These are phyloP conservation scores for Penicillium corylophilum DNA, from an alignment of 2,329 filamentous ascomycete species.

Conservation along the genomic window DNA sequence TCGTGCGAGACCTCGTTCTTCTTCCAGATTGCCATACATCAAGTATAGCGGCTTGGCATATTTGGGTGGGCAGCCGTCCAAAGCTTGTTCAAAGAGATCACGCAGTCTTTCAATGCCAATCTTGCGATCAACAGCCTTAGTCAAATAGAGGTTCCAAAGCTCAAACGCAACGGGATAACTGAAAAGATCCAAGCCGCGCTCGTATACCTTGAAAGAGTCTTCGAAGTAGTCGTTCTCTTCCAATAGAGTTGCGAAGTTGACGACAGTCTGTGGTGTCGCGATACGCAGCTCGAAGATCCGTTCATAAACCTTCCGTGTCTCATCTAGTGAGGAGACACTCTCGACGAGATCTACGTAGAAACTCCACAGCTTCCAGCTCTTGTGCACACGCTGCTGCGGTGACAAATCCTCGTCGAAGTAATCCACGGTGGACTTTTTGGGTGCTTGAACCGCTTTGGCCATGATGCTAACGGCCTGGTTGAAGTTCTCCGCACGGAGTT, in stretches of 20 bases:
- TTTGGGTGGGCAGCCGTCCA: slow-evolving; percentile 90
- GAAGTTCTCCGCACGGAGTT: slow-evolving; percentile 92
- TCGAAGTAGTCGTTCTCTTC: slow-evolving; percentile 96
- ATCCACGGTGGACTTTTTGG: slow-evolving; percentile 96
- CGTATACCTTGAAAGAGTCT: slow-evolving; percentile 97
- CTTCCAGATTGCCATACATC: slow-evolving; percentile 97
- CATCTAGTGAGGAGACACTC: slow-evolving; percentile 84
- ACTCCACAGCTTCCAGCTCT: slow-evolving; percentile 99
- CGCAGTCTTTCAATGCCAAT: slow-evolving; percentile 91
- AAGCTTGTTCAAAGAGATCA: slow-evolving; percentile 94
- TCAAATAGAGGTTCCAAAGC: slow-evolving; percentile 96
- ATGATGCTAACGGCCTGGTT: slow-evolving; percentile 93
- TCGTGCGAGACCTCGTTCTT: slow-evolving; percentile 88
- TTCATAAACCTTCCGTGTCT: slow-evolving; percentile 93
- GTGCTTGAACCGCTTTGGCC: slow-evolving; percentile 95
- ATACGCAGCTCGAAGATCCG: slow-evolving; percentile 97
- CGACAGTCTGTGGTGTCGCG: slow-evolving; percentile 94
- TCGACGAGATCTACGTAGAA: slow-evolving; percentile 99
- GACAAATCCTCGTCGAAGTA: slow-evolving; percentile 95
- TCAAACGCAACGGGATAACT: slow-evolving; percentile 98
- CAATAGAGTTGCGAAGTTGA: slow-evolving; percentile 94
- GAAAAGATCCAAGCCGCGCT: slow-evolving; percentile 95
- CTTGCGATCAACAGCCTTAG: slow-evolving; percentile 93
- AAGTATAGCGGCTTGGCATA: slow-evolving; percentile 95
- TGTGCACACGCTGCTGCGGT: slow-evolving; percentile 94